Evolutionary conservation across 306 rosid genomes (phyloP), one percentile per base, ranked within the genome.

Genomic region (Castanea crenata): DNA sequence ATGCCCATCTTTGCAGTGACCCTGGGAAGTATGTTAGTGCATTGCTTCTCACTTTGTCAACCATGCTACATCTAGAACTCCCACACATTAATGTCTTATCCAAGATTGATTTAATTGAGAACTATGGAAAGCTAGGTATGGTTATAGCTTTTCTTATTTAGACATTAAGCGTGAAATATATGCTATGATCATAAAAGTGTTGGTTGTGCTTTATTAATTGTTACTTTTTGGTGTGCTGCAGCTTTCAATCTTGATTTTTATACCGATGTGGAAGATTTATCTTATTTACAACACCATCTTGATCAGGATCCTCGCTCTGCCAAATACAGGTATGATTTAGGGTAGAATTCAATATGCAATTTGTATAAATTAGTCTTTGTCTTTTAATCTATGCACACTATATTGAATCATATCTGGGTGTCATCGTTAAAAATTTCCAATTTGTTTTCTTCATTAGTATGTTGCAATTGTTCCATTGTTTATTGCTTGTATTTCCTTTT

Each of bases 1-100:
- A 95, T 79, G 89, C 98, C 63, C 98, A 92, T 84, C 98, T 95
- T 87, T 92, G 99, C 84, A 87, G 98, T 77, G 99, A 95, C 87
- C 92, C 99, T 78, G 98, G 94, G 67, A 95, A 95, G 86, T 95
- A 95, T 82, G 86, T 90, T 46, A 94, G 97, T 77, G 92, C 97
- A 34, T 83, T 94, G 91, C 86, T 92, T 79, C 94, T 95, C 83
- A 87, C 97, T 83, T 78, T 92, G 83, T 90, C 99, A 35, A 92
- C 96, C 65, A 92, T 91, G 99, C 84, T 95, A 38, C 99, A 95
- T 84, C 75, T 92, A 83, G 99, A 95, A 80, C 94, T 95, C 62
- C 98, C 99, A 13, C 97, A 92, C 79, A 9, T 95, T 78, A 92
- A 92, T 78, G 97, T 95, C 54, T 81, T 95, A 81, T 92, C 99